Evolutionary conservation across 305 asterid species (phyloP).

Genomic region (Solanum chacoense): DNA sequence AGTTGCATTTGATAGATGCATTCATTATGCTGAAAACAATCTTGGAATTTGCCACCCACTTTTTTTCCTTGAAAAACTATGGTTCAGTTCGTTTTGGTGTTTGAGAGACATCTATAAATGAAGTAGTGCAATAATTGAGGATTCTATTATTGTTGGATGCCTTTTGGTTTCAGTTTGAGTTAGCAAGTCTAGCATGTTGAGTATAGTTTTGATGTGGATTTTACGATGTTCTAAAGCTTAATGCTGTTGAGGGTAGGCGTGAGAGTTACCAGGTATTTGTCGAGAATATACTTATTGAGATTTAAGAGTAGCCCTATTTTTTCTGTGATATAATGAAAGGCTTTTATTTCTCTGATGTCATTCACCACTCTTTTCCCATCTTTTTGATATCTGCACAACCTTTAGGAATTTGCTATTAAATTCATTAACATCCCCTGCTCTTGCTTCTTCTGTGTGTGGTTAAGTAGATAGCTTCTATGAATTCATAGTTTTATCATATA

Average conservation of each 20-base stretch:
- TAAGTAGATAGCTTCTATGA: no score
- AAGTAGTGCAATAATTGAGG: background rate
- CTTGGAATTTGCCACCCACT: background rate
- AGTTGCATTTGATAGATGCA: background rate
- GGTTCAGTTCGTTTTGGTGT: background rate
- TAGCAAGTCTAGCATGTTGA: background rate
- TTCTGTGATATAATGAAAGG: background rate
- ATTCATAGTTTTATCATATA: no score
- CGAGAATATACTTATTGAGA: background rate
- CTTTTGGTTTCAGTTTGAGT: background rate
- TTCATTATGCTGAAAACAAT: background rate
- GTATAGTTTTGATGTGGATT: background rate
- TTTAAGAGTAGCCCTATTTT: background rate
- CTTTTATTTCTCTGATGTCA: background rate
- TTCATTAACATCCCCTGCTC: background rate
- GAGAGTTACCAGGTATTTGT: background rate
- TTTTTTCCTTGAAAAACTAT: background rate
- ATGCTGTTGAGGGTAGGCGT: background rate
- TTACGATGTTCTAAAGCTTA: background rate
- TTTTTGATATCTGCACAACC: background rate
- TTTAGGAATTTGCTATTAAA: background rate
- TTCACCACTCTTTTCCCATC: no score
- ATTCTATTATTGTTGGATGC: background rate
- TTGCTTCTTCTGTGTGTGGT: background rate
- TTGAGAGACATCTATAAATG: background rate